Percentiles rank a stretch among this genome's conserved stretches.
Conservation (phyloP, 2,329 filamentous ascomycete genomes). For the Verticillium nonalfalfae region DNA sequence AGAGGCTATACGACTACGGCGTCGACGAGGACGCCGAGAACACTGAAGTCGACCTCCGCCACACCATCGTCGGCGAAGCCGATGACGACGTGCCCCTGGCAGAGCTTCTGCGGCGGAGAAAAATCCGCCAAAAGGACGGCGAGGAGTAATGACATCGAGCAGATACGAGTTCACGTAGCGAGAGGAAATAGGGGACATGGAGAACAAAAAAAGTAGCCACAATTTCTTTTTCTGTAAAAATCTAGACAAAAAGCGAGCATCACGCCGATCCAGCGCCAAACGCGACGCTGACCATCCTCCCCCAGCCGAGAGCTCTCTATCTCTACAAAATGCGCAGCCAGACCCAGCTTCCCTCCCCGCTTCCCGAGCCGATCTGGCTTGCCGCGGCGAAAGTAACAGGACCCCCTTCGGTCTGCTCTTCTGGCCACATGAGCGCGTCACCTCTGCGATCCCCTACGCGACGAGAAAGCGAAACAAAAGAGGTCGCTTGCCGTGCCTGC, state of each 20-base stretch:
- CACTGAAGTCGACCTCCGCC: not conserved
- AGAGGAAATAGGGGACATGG: not conserved
- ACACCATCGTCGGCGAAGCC: slow-evolving; percentile 11
- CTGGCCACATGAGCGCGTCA: not conserved
- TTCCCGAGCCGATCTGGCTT: not conserved
- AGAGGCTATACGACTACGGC: slow-evolving; percentile 68
- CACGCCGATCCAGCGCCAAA: not conserved
- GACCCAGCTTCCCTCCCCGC: not conserved
- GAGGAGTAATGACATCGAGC: slow-evolving; percentile 19
- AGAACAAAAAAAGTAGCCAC: not conserved
- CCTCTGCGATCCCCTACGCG: not conserved
- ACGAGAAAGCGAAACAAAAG: not conserved
- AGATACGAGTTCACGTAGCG: not conserved
- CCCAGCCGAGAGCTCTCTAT: not conserved
- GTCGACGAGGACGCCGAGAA: slow-evolving; percentile 68
- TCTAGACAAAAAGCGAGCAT: not conserved
- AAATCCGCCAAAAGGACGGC: slow-evolving; percentile 23
- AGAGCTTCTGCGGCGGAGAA: slow-evolving; percentile 56
- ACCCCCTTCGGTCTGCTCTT: not conserved
- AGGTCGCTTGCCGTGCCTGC: not conserved
- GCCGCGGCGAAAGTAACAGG: not conserved
- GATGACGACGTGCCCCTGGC: slow-evolving; percentile 63
- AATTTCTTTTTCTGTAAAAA: not conserved
- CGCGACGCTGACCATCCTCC: not conserved
- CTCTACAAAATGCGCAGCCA: not conserved